Base-by-base conservation (phyloP, 1,284 basidiomycete genomes). In the Trichosporon ovoides region DNA sequence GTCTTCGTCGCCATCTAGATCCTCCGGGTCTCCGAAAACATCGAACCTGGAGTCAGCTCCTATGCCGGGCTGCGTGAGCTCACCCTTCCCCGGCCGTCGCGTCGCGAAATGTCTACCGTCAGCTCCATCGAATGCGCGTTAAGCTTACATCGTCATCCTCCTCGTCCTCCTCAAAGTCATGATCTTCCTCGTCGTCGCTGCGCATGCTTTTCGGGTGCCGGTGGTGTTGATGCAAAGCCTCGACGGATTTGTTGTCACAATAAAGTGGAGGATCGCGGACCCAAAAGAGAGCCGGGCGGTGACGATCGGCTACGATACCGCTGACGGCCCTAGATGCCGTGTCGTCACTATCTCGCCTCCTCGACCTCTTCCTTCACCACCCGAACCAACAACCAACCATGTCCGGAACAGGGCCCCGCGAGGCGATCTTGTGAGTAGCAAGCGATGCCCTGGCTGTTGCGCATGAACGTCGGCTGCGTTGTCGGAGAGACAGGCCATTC, bases 401-500 rank as follows among this genome's bases (percentile, higher is more conserved):
- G 92, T 92, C 92, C 53, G 90, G 91, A 52, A 82, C 87, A 68
- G 92, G 89, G 35, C 80, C 89, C 67, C 84, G 93, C 70, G 93
- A 96, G 80, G 88, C 89, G 77, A 83, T 96, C 66, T 96, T 97
- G 75, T 77, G 53, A 63, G 75, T 69, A 13, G 37, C n/a, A 3
- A 20, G 13, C 13, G 22, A n/a, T n/a, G n/a, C n/a, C n/a, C n/a
- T n/a, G n/a, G n/a, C n/a, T n/a, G n/a, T n/a, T n/a, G n/a, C n/a
- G n/a, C n/a, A n/a, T n/a, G n/a, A n/a, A n/a, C n/a, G n/a, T n/a
- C n/a, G n/a, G n/a, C n/a, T n/a, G n/a, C 28, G 28, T 31, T 31
- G 28, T 31, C 28, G 28, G n/a, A n/a, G n/a, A n/a, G n/a, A n/a
- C n/a, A n/a, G n/a, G n/a, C n/a, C n/a, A n/a, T n/a, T n/a, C n/a